Base-by-base conservation (phyloP, 805 yeast species). In the Candida dajiaensis region DNA sequence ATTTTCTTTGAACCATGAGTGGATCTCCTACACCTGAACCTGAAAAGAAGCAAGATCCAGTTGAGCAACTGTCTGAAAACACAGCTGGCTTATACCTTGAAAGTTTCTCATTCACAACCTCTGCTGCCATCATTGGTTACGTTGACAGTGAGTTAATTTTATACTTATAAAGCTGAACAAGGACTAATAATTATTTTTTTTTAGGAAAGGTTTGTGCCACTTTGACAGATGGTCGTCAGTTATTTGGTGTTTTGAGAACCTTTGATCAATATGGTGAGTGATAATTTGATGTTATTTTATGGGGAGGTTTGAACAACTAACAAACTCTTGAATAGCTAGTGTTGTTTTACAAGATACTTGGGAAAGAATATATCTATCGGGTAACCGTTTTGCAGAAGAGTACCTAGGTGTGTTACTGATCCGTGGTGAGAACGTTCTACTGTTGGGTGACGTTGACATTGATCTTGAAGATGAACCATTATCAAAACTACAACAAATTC, bases 371-470 rank as follows among this genome's bases (percentile, higher is more conserved):
- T 86, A 86, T 62, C 71, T 84, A 53, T 63, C 73, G 16, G 78
- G 73, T 15, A 70, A 69, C 37, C 61, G 76, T 51, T 92, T 81
- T 61, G 95, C 86, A 9, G 96, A 92, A 63, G 71, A 70, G n/a
- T 73, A 73, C 43, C 76, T 85, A 44, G 97, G 96, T 10, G 86
- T 88, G 43, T 83, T 82, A 62, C 77, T 94, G 69, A 83, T 94
- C 37, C 84, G 99, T 67, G 99, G 99, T 51, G 99, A 94, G 65
- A 92, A 92, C 58, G 94, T 94, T 9, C 94, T 90, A 10, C 78
- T 90, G 81, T 65, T 94, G 63, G 99, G 98, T 19, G 97, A 92
- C 64, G 77, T 92, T 51, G 97, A 90, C 65, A 85, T 89, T 51
- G 96, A 88, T 60, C 77, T 71, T 51, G 96, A 89, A 65, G 95